Evolutionary conservation across 495 filamentous ascomycete genomes (phyloP).

Genomic region (Neurospora tetrasperma): DNA sequence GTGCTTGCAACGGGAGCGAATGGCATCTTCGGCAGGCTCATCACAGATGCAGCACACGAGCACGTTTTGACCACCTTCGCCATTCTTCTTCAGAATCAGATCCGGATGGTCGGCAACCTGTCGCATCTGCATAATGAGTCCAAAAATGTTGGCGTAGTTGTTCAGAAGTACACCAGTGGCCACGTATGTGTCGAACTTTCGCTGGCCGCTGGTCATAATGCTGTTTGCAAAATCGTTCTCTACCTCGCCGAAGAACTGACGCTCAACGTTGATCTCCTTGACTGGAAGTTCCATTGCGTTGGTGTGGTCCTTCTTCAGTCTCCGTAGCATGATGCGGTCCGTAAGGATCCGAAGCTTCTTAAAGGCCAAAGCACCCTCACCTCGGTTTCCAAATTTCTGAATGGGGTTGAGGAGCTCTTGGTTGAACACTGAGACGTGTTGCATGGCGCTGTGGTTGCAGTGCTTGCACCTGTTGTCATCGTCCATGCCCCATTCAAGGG

Average conservation of each 20-base stretch:
- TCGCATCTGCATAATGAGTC: constrained; percentile 94
- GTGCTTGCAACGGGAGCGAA: constrained; percentile 83
- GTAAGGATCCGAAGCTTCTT: constrained; percentile 75
- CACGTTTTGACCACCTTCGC: constrained; percentile 77
- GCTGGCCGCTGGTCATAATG: constrained; percentile 81
- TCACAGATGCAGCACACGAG: constrained; percentile 91
- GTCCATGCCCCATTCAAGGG: constrained; percentile 73
- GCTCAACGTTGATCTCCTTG: constrained; percentile 83
- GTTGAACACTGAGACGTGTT: constrained; percentile 92
- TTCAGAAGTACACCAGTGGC: constrained; percentile 89
- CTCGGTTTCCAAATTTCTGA: constrained; percentile 40
- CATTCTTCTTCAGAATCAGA: constrained; percentile 78
- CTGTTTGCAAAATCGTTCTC: constrained; percentile 91
- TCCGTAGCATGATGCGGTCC: constrained; percentile 85
- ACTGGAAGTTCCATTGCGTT: constrained; percentile 90
- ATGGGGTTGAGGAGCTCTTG: constrained; percentile 86
- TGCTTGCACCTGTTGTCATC: constrained; percentile 53
- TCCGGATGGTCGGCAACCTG: constrained; percentile 95
- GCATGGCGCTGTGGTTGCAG: constrained; percentile 60
- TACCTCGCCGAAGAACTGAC: constrained; percentile 90
- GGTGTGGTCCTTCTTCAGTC: constrained; percentile 84
- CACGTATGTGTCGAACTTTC: constrained; percentile 91
- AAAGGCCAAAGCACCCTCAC: constrained; percentile 54
- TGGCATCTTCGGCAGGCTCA: constrained; percentile 87
- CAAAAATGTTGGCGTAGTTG: constrained; percentile 87